A percentile compares a stretch with the other conserved stretches of the same genome.
Conservation (phyloP, 768 basidiomycete species). For the Lactarius sp. region DNA sequence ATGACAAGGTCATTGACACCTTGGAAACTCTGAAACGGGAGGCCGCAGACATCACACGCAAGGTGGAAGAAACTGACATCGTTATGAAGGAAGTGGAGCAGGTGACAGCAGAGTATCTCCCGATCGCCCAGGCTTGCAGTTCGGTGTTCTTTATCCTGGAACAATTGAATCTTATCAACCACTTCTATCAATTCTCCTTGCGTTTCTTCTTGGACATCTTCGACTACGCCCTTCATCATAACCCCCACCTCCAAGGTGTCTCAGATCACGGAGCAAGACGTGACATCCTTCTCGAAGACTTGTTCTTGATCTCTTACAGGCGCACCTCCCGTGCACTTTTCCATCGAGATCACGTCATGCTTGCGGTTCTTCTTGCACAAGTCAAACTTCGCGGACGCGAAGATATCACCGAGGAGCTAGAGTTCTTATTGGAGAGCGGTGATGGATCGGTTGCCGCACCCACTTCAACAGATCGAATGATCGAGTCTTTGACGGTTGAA, state of each 20-base stretch:
- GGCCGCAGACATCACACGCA: constrained; percentile 91
- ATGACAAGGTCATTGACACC: constrained; percentile 97
- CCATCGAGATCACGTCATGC: constrained; percentile 84
- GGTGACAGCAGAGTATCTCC: constrained; percentile 91
- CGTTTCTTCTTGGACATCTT: constrained; percentile 98
- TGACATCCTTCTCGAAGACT: constrained; percentile 75
- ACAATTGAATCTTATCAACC: constrained; percentile 88
- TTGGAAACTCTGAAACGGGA: constrained; percentile 94
- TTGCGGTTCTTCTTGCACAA: constrained; percentile 86
- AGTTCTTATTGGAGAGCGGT: constrained; percentile 88
- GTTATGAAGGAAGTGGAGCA: constrained; percentile 96
- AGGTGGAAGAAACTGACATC: constrained; percentile 93
- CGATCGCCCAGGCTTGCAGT: constrained; percentile 93
- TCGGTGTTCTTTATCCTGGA: constrained; percentile 96
- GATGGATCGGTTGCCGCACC: constrained; percentile 49
- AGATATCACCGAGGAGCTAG: constrained; percentile 79
- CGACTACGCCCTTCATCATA: constrained; percentile 87
- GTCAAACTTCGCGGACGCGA: constrained; percentile 78
- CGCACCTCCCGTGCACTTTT: constrained; percentile 88
- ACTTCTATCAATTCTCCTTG: constrained; percentile 98
- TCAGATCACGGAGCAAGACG: constrained; percentile 69
- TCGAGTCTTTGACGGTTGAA: constrained; percentile 55
- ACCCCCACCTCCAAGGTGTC: constrained; percentile 81
- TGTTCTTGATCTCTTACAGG: constrained; percentile 85
- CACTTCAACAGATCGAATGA: constrained; percentile 35